phyloP scores from a whole-genome alignment of 805 yeast species.

The Myxozyma sirexii region DNA sequence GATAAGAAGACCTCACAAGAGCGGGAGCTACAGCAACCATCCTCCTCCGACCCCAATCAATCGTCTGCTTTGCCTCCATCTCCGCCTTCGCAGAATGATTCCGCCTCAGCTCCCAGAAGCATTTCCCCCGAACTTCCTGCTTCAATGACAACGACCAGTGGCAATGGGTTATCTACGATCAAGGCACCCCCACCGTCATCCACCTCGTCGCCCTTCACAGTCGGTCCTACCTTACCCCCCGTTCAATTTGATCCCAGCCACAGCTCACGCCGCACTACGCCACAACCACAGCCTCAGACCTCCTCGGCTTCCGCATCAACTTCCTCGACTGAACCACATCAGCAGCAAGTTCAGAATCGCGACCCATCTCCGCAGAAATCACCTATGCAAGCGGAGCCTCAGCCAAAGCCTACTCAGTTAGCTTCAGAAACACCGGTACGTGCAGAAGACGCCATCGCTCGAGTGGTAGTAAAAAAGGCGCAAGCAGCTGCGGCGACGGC shows the following conservation, averaged over 20 bases:
- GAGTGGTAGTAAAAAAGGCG: slow-evolving; percentile 35
- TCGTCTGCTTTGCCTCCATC: neutral
- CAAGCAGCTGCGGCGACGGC: slow-evolving; percentile 30
- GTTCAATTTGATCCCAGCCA: slow-evolving; percentile 38
- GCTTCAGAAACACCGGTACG: slow-evolving; percentile 31
- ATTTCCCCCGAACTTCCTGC: neutral
- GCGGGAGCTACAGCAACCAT: neutral
- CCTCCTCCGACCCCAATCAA: neutral
- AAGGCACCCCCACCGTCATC: neutral
- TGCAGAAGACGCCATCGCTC: slow-evolving; percentile 45
- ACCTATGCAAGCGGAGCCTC: slow-evolving; percentile 8
- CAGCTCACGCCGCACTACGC: slow-evolving; percentile 19
- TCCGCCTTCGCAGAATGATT: too few relatives aligned
- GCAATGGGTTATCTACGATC: neutral
- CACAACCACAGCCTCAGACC: slow-evolving; percentile 4
- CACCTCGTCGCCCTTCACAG: slow-evolving; percentile 30
- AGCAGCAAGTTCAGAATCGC: neutral
- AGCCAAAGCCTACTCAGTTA: neutral
- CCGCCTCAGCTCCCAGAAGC: too few relatives aligned
- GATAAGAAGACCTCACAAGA: neutral
- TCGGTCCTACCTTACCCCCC: slow-evolving; percentile 38
- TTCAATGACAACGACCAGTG: neutral
- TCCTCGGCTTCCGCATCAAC: neutral
- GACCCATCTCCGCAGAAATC: slow-evolving; percentile 1
- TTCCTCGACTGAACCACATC: neutral